phyloP scores from a whole-genome alignment of 305 asterid genomes.

The Fraxinus sp. region DNA sequence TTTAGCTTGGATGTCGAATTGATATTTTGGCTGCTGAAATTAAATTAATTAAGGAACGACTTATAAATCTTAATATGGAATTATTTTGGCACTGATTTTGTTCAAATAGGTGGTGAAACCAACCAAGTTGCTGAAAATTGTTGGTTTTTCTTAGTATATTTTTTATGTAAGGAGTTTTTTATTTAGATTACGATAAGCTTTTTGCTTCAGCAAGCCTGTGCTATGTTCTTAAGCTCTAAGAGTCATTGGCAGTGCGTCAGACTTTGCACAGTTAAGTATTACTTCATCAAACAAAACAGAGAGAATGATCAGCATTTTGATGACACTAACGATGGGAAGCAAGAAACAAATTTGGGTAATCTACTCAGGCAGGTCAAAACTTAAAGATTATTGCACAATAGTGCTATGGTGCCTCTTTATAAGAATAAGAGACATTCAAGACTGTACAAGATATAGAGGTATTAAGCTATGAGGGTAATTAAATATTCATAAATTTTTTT shows the following conservation, averaged over 20 bases:
- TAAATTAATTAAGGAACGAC: neutral
- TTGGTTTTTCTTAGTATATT: neutral
- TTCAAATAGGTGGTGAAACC: neutral
- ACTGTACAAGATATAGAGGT: neutral
- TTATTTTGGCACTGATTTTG: neutral
- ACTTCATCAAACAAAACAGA: neutral
- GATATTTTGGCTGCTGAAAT: neutral
- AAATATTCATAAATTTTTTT: neutral
- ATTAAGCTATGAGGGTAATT: neutral
- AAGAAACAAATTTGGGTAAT: neutral
- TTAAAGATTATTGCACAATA: neutral
- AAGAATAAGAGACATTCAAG: neutral
- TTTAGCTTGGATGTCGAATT: neutral
- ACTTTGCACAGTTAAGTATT: neutral
- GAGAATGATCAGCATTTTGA: neutral
- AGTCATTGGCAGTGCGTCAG: neutral
- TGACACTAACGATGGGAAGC: neutral
- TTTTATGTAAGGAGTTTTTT: neutral
- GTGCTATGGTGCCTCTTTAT: neutral
- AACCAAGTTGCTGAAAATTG: neutral
- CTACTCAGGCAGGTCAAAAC: neutral
- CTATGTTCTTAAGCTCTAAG: neutral
- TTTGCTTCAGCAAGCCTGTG: neutral
- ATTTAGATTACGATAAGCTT: neutral
- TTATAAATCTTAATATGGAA: neutral